phyloP scores from a whole-genome alignment of 2,329 filamentous ascomycete genomes.

The Pestalotiopsis sp. region DNA sequence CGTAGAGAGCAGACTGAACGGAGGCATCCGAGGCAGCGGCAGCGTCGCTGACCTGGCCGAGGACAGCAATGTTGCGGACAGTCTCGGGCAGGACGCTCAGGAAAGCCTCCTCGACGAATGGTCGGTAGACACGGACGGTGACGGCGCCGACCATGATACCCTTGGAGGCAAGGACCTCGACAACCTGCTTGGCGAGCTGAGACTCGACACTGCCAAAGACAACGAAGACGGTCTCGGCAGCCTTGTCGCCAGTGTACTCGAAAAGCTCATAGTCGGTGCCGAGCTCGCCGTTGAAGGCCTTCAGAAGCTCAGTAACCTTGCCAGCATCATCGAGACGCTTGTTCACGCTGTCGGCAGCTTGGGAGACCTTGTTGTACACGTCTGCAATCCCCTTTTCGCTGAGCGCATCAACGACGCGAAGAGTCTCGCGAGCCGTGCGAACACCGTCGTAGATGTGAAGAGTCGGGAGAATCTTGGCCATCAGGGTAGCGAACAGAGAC shows the following conservation, averaged over 20 bases:
- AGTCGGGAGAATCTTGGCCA: slow-evolving; percentile 77
- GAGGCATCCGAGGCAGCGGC: slow-evolving; percentile 72
- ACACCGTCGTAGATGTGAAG: slow-evolving; percentile 89
- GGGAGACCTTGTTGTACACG: slow-evolving; percentile 65
- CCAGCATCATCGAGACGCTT: slow-evolving; percentile 72
- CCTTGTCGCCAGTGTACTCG: slow-evolving; percentile 85
- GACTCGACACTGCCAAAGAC: slow-evolving; percentile 92
- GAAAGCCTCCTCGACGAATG: slow-evolving; percentile 94
- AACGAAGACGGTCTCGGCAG: slow-evolving; percentile 80
- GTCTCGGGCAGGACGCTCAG: slow-evolving; percentile 76
- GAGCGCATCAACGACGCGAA: slow-evolving; percentile 79
- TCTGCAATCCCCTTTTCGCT: slow-evolving; percentile 69
- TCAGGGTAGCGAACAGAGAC: slow-evolving; percentile 80
- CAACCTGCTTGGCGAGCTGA: slow-evolving; percentile 80
- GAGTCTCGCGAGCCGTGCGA: slow-evolving; percentile 77
- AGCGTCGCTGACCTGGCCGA: slow-evolving; percentile 82
- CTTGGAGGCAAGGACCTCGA: slow-evolving; percentile 67
- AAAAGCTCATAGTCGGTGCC: slow-evolving; percentile 92
- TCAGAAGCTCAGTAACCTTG: slow-evolving; percentile 68
- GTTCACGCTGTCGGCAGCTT: slow-evolving; percentile 58
- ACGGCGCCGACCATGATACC: slow-evolving; percentile 82
- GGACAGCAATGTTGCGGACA: slow-evolving; percentile 74
- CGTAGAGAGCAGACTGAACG: slow-evolving; percentile 81
- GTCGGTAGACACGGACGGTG: slow-evolving; percentile 90
- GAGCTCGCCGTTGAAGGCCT: slow-evolving; percentile 83